Percentiles rank a stretch among this genome's conserved stretches.
Evolutionary conservation across 352 stramenopile genomes (phyloP).

Genomic region (Pilasporangium apinafurcum): DNA sequence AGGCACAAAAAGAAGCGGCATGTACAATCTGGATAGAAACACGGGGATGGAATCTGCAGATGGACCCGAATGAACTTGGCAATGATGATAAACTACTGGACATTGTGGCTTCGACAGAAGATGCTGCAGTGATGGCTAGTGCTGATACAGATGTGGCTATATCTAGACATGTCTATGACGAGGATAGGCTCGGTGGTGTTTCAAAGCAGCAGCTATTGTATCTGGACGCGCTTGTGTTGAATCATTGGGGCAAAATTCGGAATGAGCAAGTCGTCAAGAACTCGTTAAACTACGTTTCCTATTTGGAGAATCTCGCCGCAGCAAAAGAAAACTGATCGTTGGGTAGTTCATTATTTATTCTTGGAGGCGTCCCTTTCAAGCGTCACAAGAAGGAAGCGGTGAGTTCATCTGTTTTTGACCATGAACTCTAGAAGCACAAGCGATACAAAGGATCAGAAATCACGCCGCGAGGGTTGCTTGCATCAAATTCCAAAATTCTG

Average conservation of each 20-base stretch:
- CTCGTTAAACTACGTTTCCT: constrained; percentile 39
- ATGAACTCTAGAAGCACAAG: too few relatives aligned
- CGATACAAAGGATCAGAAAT: not conserved
- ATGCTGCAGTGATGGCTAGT: constrained; percentile 16
- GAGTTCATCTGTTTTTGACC: too few relatives aligned
- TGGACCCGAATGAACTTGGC: constrained; percentile 13
- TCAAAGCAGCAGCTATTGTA: constrained; percentile 44
- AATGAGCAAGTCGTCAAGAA: constrained; percentile 20
- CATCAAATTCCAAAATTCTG: constrained; percentile 28
- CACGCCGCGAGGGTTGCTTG: not conserved
- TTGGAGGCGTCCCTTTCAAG: too few relatives aligned
- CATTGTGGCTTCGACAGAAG: constrained; percentile 8
- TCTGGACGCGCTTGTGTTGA: constrained; percentile 53
- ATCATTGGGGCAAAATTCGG: constrained; percentile 36
- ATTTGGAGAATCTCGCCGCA: constrained; percentile 23
- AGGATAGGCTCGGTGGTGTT: constrained; percentile 16
- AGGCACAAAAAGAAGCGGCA: constrained; percentile 30
- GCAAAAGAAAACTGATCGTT: too few relatives aligned
- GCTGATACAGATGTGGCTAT: constrained; percentile 6
- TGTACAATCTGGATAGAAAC: constrained; percentile 65
- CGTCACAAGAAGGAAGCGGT: not conserved
- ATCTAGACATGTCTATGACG: constrained; percentile 34
- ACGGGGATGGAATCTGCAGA: constrained; percentile 40
- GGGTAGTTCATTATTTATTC: too few relatives aligned
- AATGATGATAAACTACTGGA: constrained; percentile 13